These are phyloP conservation scores for Aspergillus sclerotiicarbonarius DNA, from an alignment of 495 filamentous ascomycete genomes.

Conservation along the genomic window DNA sequence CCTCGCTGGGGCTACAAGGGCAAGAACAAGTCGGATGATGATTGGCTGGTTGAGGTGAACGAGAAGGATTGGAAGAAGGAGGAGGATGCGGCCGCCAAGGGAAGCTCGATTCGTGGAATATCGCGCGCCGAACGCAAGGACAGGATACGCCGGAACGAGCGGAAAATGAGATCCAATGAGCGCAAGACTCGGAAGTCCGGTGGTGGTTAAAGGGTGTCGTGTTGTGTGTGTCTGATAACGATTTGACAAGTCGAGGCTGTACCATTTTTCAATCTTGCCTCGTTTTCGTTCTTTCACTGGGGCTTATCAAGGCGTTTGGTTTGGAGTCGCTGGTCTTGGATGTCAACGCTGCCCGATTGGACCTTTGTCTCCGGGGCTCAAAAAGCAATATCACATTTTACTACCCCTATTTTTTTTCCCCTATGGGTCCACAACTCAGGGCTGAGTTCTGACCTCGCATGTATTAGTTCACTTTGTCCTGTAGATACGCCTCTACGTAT, in stretches of 20 bases:
- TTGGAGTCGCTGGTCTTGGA: conserved; percentile 25
- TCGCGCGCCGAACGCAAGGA: conserved; percentile 63
- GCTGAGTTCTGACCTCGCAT: neutral
- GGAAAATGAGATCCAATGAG: conserved; percentile 67
- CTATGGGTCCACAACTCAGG: neutral
- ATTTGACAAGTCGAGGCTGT: neutral
- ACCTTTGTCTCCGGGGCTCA: conserved; percentile 1
- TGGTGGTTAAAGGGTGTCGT: conserved; percentile 13
- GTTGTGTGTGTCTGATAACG: neutral
- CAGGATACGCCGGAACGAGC: conserved; percentile 65
- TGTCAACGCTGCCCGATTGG: conserved; percentile 15
- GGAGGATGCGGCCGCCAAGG: conserved; percentile 55
- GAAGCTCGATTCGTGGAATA: conserved; percentile 59
- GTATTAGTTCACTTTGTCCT: neutral
- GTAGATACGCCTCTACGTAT: neutral
- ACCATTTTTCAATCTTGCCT: conserved; percentile 15
- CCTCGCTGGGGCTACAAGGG: conserved; percentile 95
- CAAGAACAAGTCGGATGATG: conserved; percentile 75
- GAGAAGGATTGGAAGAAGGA: conserved; percentile 69
- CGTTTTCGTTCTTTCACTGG: conserved; percentile 20
- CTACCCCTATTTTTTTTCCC: neutral
- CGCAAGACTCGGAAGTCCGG: conserved; percentile 49
- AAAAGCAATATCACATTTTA: conserved; percentile 20
- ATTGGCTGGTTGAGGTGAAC: conserved; percentile 88
- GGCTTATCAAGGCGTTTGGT: conserved; percentile 28